phyloP scores from a whole-genome alignment of 441 rosid genomes.

The Eruca vesicaria region DNA sequence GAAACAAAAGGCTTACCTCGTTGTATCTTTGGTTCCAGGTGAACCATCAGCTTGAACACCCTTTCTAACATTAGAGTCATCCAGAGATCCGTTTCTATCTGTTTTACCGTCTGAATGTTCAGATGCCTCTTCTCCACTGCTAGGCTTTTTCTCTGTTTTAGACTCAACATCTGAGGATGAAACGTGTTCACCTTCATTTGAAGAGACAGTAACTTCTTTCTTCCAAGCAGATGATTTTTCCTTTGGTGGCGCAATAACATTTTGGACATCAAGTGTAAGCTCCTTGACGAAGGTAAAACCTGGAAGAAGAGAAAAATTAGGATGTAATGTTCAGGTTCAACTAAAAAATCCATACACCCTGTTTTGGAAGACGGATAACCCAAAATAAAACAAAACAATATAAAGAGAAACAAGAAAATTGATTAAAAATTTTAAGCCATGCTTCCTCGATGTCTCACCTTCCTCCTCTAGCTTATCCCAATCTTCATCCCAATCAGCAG shows the following conservation, averaged over 20 bases:
- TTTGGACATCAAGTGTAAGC: slow-evolving; percentile 90
- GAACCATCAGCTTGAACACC: slow-evolving; percentile 53
- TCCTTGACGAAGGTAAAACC: slow-evolving; percentile 88
- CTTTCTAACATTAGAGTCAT: slow-evolving; percentile 49
- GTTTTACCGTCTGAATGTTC: slow-evolving; percentile 45
- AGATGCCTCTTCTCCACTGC: slow-evolving; percentile 43
- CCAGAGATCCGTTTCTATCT: slow-evolving; percentile 50
- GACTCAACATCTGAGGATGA: slow-evolving; percentile 44
- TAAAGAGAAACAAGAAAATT: neutral
- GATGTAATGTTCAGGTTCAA: neutral
- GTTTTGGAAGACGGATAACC: neutral
- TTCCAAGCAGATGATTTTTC: slow-evolving; percentile 44
- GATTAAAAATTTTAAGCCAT: slow-evolving; percentile 3
- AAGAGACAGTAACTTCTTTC: slow-evolving; percentile 37
- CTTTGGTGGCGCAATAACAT: slow-evolving; percentile 86
- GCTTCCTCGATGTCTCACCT: slow-evolving; percentile 43
- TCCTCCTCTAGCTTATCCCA: slow-evolving; percentile 93
- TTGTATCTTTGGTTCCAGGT: slow-evolving; percentile 54
- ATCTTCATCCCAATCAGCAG: slow-evolving; percentile 96
- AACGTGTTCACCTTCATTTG: slow-evolving; percentile 35
- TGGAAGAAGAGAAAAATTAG: slow-evolving; percentile 38
- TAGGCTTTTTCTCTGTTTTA: slow-evolving; percentile 43
- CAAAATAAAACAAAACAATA: neutral
- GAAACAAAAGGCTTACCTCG: slow-evolving; percentile 39
- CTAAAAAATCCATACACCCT: slow-evolving; percentile 8